Conservation (phyloP, 2,329 filamentous ascomycete genomes). For the Dothiorella sarmentorum region DNA sequence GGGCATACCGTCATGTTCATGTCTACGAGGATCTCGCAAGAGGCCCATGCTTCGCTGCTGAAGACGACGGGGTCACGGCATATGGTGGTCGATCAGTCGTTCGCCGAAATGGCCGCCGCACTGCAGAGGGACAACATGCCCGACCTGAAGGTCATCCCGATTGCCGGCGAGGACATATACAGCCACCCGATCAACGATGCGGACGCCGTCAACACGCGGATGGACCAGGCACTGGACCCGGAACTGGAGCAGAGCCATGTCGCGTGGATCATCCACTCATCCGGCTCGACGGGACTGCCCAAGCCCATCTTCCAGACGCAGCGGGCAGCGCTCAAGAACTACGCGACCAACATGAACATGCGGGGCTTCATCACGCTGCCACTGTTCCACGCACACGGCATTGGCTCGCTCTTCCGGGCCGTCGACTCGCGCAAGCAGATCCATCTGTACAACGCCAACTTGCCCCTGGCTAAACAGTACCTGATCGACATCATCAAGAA, state of each 20-base stretch:
- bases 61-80: slow-evolving; percentile 25
- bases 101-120: slow-evolving; percentile 29
- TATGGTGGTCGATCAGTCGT: slow-evolving; percentile 25
- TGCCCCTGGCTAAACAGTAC: slow-evolving; percentile 24
- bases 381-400: slow-evolving; percentile 16
- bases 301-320: slow-evolving; percentile 62
- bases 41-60: slow-evolving; percentile 48
- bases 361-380: slow-evolving; percentile 14
- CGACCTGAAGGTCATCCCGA: slow-evolving; percentile 29
- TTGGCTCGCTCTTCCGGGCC: slow-evolving; percentile 5
- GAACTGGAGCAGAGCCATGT: slow-evolving; percentile 28
- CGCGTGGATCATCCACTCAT: slow-evolving; percentile 48
- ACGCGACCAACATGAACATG: slow-evolving; percentile 14
- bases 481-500: slow-evolving; percentile 26
- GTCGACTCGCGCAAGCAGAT: slow-evolving; percentile 10
- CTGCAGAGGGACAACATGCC: slow-evolving; percentile 27
- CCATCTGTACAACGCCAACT: slow-evolving; percentile 9
- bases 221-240: slow-evolving; percentile 29
- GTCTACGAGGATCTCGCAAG: slow-evolving; percentile 52
- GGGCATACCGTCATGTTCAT: slow-evolving; percentile 55
- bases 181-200: slow-evolving; percentile 18
- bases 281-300: slow-evolving; percentile 59
- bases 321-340: slow-evolving; percentile 12
- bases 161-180: slow-evolving; percentile 18
- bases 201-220: slow-evolving; percentile 21